These are phyloP conservation scores for Magnolia officinalis DNA, from an alignment of 164 flowering plant species.

Conservation along the genomic window DNA sequence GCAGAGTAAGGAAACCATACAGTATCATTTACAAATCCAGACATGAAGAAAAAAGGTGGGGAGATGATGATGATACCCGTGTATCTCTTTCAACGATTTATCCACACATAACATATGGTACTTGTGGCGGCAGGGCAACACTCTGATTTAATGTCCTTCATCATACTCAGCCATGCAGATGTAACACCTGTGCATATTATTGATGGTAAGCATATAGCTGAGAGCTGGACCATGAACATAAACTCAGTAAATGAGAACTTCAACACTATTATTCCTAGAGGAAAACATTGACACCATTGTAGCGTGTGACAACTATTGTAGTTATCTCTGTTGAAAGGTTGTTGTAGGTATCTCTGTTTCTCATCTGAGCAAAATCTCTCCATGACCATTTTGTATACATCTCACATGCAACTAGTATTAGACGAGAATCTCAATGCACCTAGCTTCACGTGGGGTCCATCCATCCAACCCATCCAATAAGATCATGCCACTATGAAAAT, in stretches of 20 bases:
- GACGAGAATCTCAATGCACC: too few species aligned
- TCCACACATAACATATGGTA: slow-evolving; percentile 77
- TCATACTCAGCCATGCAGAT: slow-evolving; percentile 93
- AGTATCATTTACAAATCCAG: background rate
- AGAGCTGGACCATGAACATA: background rate
- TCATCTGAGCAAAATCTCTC: too few species aligned
- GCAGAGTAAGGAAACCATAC: background rate
- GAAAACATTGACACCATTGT: background rate
- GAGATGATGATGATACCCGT: slow-evolving; percentile 45
- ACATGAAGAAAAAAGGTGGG: background rate
- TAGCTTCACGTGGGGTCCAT: too few species aligned
- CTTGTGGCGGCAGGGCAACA: slow-evolving; percentile 82
- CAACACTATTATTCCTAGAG: background rate
- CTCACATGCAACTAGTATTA: too few species aligned
- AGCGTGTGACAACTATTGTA: background rate
- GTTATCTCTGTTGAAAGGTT: too few species aligned
- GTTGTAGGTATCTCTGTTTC: too few species aligned
- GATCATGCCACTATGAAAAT: too few species aligned
- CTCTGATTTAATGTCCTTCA: slow-evolving; percentile 70
- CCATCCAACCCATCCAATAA: too few species aligned
- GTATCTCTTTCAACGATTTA: slow-evolving; percentile 95
- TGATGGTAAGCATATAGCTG: background rate
- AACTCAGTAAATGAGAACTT: background rate
- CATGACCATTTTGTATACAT: too few species aligned
- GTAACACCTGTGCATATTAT: slow-evolving; percentile 54